These are phyloP conservation scores for Tuber melanosporum DNA, from an alignment of 495 filamentous ascomycete species.

Conservation along the genomic window DNA sequence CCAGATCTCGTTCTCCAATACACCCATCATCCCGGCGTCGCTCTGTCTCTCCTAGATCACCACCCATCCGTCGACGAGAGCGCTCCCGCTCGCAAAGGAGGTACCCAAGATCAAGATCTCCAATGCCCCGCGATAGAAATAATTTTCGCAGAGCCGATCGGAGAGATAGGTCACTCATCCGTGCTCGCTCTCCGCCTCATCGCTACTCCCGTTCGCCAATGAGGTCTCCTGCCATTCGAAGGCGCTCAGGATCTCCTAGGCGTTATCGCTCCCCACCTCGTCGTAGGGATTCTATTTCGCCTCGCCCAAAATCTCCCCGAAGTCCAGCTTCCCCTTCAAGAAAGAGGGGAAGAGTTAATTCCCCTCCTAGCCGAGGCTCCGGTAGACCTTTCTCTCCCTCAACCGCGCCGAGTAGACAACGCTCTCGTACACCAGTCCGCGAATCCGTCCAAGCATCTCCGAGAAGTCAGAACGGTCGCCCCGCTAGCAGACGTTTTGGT, in stretches of 20 bases:
- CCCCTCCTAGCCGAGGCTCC: slow-evolving; percentile 33
- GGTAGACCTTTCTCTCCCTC: slow-evolving; percentile 28
- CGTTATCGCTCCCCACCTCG: slow-evolving; percentile 23
- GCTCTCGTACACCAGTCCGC: slow-evolving; percentile 29
- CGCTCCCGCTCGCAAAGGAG: slow-evolving; percentile 31
- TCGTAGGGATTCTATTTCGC: slow-evolving; percentile 34
- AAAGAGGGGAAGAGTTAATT: slow-evolving; percentile 30
- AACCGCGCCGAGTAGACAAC: slow-evolving; percentile 26
- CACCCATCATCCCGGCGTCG: slow-evolving; percentile 32
- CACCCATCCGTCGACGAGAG: slow-evolving; percentile 25
- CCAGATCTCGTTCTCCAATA: slow-evolving; percentile 31
- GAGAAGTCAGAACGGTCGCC: slow-evolving; percentile 33
- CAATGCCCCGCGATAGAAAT: slow-evolving; percentile 25
- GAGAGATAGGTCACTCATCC: slow-evolving; percentile 25
- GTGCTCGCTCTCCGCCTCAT: slow-evolving; percentile 31
- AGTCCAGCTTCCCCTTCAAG: slow-evolving; percentile 34
- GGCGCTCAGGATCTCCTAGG: slow-evolving; percentile 32
- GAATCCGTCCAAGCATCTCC: slow-evolving; percentile 33
- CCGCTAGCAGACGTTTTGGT: slow-evolving; percentile 14
- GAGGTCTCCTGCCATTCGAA: slow-evolving; percentile 27
- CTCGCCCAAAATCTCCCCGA: slow-evolving; percentile 25
- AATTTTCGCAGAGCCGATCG: slow-evolving; percentile 32
- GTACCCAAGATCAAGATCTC: slow-evolving; percentile 33
- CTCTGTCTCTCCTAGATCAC: slow-evolving; percentile 34
- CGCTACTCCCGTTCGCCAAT: slow-evolving; percentile 37